Conservation (phyloP, 2,329 filamentous ascomycete genomes). For the Diaporthe amygdali region DNA sequence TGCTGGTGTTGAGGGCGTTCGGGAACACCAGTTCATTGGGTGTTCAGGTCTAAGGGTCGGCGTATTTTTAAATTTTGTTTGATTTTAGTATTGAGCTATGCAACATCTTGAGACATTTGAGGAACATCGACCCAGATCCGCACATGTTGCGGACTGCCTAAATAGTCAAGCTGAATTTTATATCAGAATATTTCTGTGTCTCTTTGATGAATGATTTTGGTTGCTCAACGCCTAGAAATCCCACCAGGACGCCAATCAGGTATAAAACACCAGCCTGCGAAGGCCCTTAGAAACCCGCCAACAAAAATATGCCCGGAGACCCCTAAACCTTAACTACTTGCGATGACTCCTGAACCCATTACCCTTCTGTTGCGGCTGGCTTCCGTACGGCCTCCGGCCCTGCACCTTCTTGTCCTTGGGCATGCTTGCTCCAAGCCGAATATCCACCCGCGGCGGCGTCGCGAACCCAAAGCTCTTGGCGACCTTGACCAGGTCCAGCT, state of each 20-base stretch:
- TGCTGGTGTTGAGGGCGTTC: conserved; percentile 17
- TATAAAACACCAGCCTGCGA: background rate
- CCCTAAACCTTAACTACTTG: background rate
- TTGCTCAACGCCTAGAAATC: conserved; percentile 17
- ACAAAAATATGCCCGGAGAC: background rate
- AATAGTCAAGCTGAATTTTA: background rate
- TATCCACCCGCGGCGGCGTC: conserved; percentile 78
- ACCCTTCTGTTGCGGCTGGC: conserved; percentile 68
- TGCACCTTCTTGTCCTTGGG: conserved; percentile 72
- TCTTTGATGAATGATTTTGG: conserved; percentile 8
- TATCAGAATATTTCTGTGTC: background rate
- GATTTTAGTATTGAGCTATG: background rate
- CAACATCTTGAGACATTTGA: background rate
- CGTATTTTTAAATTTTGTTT: background rate
- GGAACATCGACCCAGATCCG: background rate
- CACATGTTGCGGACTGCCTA: background rate
- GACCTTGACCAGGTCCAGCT: conserved; percentile 82
- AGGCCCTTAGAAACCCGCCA: background rate
- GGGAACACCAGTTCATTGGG: background rate
- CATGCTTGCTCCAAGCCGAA: conserved; percentile 79
- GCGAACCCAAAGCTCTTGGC: conserved; percentile 84
- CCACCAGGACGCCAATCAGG: conserved; percentile 7
- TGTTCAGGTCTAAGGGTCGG: background rate
- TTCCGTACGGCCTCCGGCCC: conserved; percentile 74
- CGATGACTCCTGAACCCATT: conserved; percentile 23